Conservation (phyloP, 2,329 filamentous ascomycete species). For the Reticulascus tulasneorum region DNA sequence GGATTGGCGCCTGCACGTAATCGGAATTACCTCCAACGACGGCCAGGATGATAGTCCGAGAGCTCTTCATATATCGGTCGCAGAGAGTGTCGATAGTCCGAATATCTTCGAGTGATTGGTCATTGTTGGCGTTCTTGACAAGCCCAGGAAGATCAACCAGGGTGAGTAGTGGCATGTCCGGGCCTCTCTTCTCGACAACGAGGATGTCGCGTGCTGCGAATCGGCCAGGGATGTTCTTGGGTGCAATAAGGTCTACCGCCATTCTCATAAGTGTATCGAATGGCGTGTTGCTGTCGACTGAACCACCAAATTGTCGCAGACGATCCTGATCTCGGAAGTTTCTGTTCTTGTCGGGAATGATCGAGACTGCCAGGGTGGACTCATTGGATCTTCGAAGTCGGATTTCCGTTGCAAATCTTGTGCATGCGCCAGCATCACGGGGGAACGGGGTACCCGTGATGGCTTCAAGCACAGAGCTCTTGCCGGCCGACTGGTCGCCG, state of each 20-base stretch:
- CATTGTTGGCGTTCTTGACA: conserved; percentile 48
- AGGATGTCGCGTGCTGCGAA: conserved; percentile 52
- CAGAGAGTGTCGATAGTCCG: conserved; percentile 48
- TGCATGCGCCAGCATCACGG: conserved; percentile 56
- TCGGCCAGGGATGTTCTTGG: conserved; percentile 43
- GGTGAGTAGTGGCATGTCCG: conserved; percentile 55
- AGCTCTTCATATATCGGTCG: conserved; percentile 52
- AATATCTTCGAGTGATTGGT: conserved; percentile 50
- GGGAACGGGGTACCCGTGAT: conserved; percentile 60
- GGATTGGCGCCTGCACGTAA: conserved; percentile 48
- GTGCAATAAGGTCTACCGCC: conserved; percentile 48
- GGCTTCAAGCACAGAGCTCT: conserved; percentile 61
- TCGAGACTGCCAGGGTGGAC: conserved; percentile 43
- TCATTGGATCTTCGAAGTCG: conserved; percentile 46
- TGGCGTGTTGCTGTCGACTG: conserved; percentile 37
- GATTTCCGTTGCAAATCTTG: conserved; percentile 58
- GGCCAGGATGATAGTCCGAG: conserved; percentile 51
- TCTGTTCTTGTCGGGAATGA: conserved; percentile 50
- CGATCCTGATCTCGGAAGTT: conserved; percentile 41
- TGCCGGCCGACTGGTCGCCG: conserved; percentile 61
- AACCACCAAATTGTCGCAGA: conserved; percentile 44
- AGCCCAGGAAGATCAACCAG: conserved; percentile 60
- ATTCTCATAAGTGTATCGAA: conserved; percentile 49
- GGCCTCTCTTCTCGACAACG: conserved; percentile 55
- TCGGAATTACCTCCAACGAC: conserved; percentile 54